Evolutionary conservation across 805 yeast genomes (phyloP).

Genomic region (Starmerella lactis-condensi): DNA sequence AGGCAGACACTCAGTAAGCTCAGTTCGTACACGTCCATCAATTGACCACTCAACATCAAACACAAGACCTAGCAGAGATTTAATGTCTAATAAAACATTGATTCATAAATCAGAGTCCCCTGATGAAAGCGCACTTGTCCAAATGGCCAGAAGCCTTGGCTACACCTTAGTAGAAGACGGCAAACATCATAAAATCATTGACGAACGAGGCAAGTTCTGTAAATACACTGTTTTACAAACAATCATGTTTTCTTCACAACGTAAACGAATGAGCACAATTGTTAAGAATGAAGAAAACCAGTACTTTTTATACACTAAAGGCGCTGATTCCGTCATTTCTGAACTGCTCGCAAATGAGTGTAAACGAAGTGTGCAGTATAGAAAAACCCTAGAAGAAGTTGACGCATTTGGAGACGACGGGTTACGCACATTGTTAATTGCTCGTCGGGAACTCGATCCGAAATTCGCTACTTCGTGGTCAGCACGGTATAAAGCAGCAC

Average conservation of each 20-base stretch:
- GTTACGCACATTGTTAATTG: conserved; percentile 55
- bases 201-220: conserved; percentile 29
- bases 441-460: conserved; percentile 35
- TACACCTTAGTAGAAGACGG: conserved; percentile 39
- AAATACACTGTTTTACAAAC: conserved; percentile 35
- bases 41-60: background rate
- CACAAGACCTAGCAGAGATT: background rate
- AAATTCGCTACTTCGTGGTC: conserved; percentile 37
- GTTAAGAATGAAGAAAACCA: conserved; percentile 29
- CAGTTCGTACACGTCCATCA: conserved; percentile 1
- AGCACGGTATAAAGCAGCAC: conserved; percentile 30
- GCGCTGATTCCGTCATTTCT: conserved; percentile 60
- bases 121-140: conserved; percentile 66
- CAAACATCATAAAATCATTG: conserved; percentile 30
- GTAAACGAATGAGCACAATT: conserved; percentile 66
- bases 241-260: conserved; percentile 47
- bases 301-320: conserved; percentile 39
- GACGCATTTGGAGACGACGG: conserved; percentile 63
- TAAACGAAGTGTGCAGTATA: conserved; percentile 21
- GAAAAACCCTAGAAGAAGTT: conserved; percentile 42
- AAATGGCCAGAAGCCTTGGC: conserved; percentile 58
- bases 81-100: conserved; percentile 22
- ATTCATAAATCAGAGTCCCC: conserved; percentile 66
- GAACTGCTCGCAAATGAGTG: conserved; percentile 27
- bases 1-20: conserved; percentile 6